phyloP scores from a whole-genome alignment of 2,329 filamentous ascomycete species.

The Beauveria sp. region DNA sequence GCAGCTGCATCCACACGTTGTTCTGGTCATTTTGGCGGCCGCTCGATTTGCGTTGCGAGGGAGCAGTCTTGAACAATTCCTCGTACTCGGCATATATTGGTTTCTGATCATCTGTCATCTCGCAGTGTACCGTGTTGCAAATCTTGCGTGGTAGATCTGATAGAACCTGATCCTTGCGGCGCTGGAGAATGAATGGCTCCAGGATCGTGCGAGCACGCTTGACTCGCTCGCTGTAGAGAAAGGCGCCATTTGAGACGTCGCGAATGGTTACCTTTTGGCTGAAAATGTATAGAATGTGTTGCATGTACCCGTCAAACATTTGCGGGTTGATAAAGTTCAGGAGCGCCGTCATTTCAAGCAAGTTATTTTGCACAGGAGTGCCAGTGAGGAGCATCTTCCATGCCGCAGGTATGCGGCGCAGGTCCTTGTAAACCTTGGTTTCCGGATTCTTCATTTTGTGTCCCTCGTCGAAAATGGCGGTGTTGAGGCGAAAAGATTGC shows the following conservation, averaged over 20 bases:
- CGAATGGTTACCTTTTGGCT: conserved; percentile 83
- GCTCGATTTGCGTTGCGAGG: conserved; percentile 43
- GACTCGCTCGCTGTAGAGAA: conserved; percentile 82
- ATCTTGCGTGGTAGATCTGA: conserved; percentile 73
- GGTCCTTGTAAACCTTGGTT: conserved; percentile 71
- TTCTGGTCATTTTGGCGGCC: conserved; percentile 47
- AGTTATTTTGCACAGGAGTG: conserved; percentile 89
- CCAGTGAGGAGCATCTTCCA: conserved; percentile 71
- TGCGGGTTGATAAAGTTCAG: conserved; percentile 89
- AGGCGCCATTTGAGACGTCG: conserved; percentile 69
- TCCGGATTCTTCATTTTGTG: conserved; percentile 86
- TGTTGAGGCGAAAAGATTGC: conserved; percentile 39
- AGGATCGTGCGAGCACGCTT: conserved; percentile 83
- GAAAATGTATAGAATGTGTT: conserved; percentile 81
- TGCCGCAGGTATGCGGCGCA: conserved; percentile 68
- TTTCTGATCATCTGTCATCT: conserved; percentile 65
- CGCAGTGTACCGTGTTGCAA: conserved; percentile 70
- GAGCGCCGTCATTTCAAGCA: conserved; percentile 83
- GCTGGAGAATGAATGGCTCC: conserved; percentile 86
- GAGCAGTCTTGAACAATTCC: conserved; percentile 56
- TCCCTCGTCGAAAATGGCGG: conserved; percentile 82
- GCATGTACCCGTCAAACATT: conserved; percentile 69
- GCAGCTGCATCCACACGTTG: conserved; percentile 81
- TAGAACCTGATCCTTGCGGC: conserved; percentile 91
- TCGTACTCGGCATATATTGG: conserved; percentile 62